phyloP scores from a whole-genome alignment of 2,329 filamentous ascomycete genomes.

The Aspergillus neotritici region DNA sequence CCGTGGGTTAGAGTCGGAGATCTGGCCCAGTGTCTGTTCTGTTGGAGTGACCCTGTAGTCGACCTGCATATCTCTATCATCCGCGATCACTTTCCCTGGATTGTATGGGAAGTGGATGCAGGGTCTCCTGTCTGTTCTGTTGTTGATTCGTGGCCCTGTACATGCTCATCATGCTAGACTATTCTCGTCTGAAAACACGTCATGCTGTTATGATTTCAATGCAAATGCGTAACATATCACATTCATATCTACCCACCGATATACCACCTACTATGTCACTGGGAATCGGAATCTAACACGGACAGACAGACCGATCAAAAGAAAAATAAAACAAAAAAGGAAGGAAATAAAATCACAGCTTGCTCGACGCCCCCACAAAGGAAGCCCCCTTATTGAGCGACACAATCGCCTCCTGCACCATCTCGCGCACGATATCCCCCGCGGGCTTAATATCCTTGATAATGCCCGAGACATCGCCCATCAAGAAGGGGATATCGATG shows the following conservation, averaged over 20 bases:
- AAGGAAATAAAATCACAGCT: constrained; percentile 36
- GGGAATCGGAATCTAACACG: neutral
- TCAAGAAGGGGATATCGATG: constrained; percentile 78
- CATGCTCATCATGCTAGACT: constrained; percentile 24
- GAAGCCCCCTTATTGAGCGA: constrained; percentile 58
- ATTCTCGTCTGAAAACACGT: constrained; percentile 12
- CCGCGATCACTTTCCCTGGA: too few species aligned
- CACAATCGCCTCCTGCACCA: constrained; percentile 71
- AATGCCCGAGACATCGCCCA: constrained; percentile 85
- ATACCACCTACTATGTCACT: too few species aligned
- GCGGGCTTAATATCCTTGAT: constrained; percentile 76
- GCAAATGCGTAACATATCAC: constrained; percentile 6
- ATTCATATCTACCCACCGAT: constrained; percentile 1
- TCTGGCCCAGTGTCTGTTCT: too few species aligned
- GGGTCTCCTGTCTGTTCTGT: neutral
- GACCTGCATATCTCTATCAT: too few species aligned
- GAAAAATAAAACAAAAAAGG: neutral
- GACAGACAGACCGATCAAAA: neutral
- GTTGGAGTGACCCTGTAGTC: too few species aligned
- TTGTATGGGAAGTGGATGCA: too few species aligned
- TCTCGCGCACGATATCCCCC: constrained; percentile 77
- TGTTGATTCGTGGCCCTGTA: constrained; percentile 26
- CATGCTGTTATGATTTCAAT: constrained; percentile 10
- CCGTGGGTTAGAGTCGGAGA: too few species aligned
- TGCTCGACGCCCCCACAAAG: constrained; percentile 47